Evolutionary conservation across 305 asterid genomes (phyloP), one percentile per base, ranked within the genome.

Genomic region (Fraxinus velutina): DNA sequence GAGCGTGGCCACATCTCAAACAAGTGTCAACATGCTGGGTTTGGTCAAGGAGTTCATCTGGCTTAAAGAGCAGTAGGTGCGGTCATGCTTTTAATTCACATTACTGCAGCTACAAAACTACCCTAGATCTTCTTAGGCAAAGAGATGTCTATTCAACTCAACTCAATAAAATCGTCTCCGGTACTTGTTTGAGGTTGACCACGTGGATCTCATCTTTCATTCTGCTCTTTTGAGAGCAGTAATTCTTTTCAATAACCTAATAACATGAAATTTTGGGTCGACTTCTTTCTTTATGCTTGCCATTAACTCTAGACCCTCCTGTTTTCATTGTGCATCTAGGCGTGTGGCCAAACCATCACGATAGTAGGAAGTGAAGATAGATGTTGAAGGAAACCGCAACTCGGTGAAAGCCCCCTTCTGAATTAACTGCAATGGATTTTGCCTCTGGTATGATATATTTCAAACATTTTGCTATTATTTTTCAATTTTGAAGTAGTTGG

Each of bases 1-100:
- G 97, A 94, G 86, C 94, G 90, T 34, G 97, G 97, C 30, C 87
- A 80, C 75, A 76, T 83, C 22, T 75, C 90, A 57, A 82, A 89
- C 60, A 68, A 83, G 62, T 77, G 76, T 80, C 80, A 79, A 76
- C 80, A 76, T 37, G 76, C 66, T 37, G 47, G 80, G 33, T 71
- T 27, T 68, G 78, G 80, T 72, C 73, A 76, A 68, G 73, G 27
- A 71, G 44, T 57, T 77, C 52, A 15, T 75, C 52, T 21, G 64
- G 37, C 74, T 80, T 70, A 62, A 80, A 74, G 73, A 73, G 83
- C 79, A 33, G 24, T 22, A 30, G 76, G 62, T 80, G 76, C 29
- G 72, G 42, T 50, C 27, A 27, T 71, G 39, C 13, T 34, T 44
- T 77, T 30, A 9, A 21, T 78, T 13, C 10, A 60, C 62, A 32